phyloP scores from a whole-genome alignment of 805 yeast genomes.

The Candida lessepsii region DNA sequence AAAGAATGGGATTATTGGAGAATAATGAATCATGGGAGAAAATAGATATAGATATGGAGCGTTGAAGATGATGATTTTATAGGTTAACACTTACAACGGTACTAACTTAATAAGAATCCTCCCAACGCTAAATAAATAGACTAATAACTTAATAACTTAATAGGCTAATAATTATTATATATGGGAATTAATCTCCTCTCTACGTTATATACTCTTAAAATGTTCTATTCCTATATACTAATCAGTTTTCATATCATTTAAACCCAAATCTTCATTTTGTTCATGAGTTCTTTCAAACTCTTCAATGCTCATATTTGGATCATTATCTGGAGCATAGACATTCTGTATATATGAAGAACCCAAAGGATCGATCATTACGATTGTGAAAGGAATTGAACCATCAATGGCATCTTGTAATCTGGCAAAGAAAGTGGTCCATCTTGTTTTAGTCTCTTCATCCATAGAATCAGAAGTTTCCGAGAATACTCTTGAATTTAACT shows the following conservation, averaged over 20 bases:
- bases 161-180: no score
- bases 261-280: conserved; percentile 90
- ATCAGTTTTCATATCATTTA: conserved; percentile 51
- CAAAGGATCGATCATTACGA: conserved; percentile 89
- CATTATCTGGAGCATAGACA: conserved; percentile 97
- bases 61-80: neutral
- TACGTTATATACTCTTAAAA: no score
- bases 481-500: conserved; percentile 80
- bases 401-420: conserved; percentile 73
- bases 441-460: conserved; percentile 71
- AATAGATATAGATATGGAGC: neutral
- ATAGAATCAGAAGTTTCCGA: conserved; percentile 87
- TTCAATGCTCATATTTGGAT: conserved; percentile 91
- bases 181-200: no score
- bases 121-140: no score
- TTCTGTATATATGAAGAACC: conserved; percentile 96
- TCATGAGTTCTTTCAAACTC: conserved; percentile 86
- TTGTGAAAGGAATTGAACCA: conserved; percentile 80
- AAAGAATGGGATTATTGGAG: conserved; percentile 19
- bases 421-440: conserved; percentile 81
- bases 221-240: no score
- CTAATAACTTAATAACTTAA: no score
- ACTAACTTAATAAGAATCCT: no score
- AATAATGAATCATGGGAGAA: conserved; percentile 15
- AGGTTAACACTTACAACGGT: no score